Conservation (phyloP, 345 rosid genomes). For the Eucalyptus tenuipes region DNA sequence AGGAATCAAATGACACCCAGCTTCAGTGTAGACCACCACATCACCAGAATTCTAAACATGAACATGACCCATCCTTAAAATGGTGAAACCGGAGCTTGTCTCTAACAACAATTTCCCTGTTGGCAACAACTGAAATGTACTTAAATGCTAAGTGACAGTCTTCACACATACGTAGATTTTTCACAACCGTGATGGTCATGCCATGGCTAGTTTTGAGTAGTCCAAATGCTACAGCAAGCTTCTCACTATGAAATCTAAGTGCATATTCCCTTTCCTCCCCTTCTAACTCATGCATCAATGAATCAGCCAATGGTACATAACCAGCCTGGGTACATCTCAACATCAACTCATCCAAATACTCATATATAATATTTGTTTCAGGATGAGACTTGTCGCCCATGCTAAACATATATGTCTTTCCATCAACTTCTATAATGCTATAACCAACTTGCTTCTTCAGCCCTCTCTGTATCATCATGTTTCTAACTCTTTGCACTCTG, state of each 20-base stretch:
- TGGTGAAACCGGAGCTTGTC: conserved; percentile 78
- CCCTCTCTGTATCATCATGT: conserved; percentile 45
- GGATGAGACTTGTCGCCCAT: conserved; percentile 70
- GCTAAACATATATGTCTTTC: conserved; percentile 48
- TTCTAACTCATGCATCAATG: conserved; percentile 71
- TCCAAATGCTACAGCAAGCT: conserved; percentile 73
- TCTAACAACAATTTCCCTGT: conserved; percentile 56
- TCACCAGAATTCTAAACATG: conserved; percentile 73
- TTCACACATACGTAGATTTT: conserved; percentile 75
- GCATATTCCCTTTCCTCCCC: conserved; percentile 81
- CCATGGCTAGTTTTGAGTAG: conserved; percentile 38
- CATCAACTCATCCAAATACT: conserved; percentile 54
- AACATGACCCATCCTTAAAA: conserved; percentile 56
- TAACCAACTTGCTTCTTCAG: conserved; percentile 73
- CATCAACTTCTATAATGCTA: conserved; percentile 46
- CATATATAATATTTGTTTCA: conserved; percentile 37
- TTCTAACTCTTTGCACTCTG: conserved; percentile 47
- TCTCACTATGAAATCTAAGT: conserved; percentile 73
- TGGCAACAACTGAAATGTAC: conserved; percentile 38
- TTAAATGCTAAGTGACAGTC: conserved; percentile 74
- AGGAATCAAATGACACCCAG: background rate
- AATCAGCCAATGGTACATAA: conserved; percentile 39
- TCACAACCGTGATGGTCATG: conserved; percentile 35
- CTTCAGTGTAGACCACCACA: background rate
- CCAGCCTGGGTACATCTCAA: conserved; percentile 56